phyloP scores from a whole-genome alignment of 1,284 basidiomycete genomes.

The Leccinum ponderosum region DNA sequence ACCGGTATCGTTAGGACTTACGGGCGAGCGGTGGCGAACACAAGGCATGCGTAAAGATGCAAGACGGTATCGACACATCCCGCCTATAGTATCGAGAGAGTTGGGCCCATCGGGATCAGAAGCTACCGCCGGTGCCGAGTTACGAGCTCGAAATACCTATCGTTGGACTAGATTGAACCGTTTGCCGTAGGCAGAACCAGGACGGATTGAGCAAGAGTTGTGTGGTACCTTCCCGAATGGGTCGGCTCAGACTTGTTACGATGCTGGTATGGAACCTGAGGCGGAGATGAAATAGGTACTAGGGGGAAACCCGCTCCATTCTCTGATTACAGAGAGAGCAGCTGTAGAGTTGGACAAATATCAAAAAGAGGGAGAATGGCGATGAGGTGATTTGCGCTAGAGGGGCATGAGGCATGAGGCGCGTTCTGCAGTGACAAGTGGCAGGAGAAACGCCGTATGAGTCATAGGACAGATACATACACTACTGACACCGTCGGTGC shows the following conservation, averaged over 20 bases:
- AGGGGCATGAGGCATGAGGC: constrained; percentile 21
- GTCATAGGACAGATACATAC: constrained; percentile 7
- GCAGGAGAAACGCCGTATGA: constrained; percentile 12
- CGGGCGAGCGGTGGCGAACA: neutral
- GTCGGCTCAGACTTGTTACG: constrained; percentile 1
- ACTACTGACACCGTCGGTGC: constrained; percentile 15
- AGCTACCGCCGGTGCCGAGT: constrained; percentile 23
- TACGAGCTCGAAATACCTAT: constrained; percentile 1
- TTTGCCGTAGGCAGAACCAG: constrained; percentile 31
- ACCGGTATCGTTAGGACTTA: neutral
- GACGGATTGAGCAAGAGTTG: constrained; percentile 20
- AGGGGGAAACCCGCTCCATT: constrained; percentile 17
- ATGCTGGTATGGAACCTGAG: constrained; percentile 4
- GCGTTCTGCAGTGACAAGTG: constrained; percentile 1
- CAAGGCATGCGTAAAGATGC: neutral
- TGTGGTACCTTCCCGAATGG: constrained; percentile 22
- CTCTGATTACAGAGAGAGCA: constrained; percentile 6
- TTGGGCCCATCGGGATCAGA: constrained; percentile 15
- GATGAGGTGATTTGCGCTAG: constrained; percentile 19
- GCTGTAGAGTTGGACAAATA: constrained; percentile 4
- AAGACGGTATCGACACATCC: neutral
- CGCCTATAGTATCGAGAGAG: neutral
- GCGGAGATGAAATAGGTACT: constrained; percentile 33
- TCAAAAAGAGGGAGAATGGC: constrained; percentile 16
- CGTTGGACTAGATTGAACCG: constrained; percentile 8